Conservation (phyloP, 164 flowering plant genomes). For the Dillenia suffruticosa region DNA sequence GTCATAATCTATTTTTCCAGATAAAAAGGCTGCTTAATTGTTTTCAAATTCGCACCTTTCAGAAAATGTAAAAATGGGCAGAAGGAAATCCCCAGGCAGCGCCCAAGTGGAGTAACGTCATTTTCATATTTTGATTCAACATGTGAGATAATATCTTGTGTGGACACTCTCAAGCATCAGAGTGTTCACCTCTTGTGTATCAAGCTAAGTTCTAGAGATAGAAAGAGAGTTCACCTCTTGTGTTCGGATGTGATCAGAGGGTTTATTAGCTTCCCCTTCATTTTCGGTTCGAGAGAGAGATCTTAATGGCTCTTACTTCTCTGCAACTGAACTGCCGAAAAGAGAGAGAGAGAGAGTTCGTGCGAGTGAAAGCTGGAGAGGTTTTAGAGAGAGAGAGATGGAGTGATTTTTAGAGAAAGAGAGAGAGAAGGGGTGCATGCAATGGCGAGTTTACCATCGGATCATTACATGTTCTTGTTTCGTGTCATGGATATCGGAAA, state of each 20-base stretch:
- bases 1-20: too few species aligned
- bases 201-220: neutral
- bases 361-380: neutral
- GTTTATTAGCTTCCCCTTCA: constrained; percentile 37
- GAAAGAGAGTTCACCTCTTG: constrained; percentile 47
- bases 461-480: constrained; percentile 4
- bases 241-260: constrained; percentile 56
- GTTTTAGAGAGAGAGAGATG: constrained; percentile 1
- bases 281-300: constrained; percentile 26
- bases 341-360: constrained; percentile 2
- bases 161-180: too few species aligned
- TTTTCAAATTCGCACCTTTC: too few species aligned
- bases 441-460: constrained; percentile 17
- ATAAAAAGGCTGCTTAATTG: too few species aligned
- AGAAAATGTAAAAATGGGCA: too few species aligned
- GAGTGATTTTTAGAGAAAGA: neutral
- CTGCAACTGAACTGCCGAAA: constrained; percentile 25
- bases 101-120: too few species aligned
- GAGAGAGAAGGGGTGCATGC: constrained; percentile 18
- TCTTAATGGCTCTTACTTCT: constrained; percentile 19
- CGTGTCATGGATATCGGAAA: constrained; percentile 5
- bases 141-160: too few species aligned
- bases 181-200: too few species aligned
- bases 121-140: too few species aligned
- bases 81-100: too few species aligned